Base-by-base conservation (phyloP, 2,329 filamentous ascomycete genomes). In the Talaromyces islandicus region DNA sequence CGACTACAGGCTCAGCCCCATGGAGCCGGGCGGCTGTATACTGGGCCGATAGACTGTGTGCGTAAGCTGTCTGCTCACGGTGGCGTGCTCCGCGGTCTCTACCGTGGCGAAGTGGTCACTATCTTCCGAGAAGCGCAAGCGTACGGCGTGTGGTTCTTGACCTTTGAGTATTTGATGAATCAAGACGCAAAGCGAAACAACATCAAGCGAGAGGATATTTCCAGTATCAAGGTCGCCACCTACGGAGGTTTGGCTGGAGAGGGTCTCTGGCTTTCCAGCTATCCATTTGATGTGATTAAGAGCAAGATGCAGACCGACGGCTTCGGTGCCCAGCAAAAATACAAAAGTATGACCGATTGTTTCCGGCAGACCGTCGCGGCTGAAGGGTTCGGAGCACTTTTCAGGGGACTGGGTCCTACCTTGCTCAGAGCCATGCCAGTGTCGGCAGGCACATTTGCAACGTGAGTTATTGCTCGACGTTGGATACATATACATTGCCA, bases 251-350 rank as follows among this genome's bases (percentile, higher is more conserved):
- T 99, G 46, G 94, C 94, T 0, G 94, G 94, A 67, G 94, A 99
- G 81, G 91, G 87, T 57, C 83, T 99, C 60, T 99, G 94, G 94
- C 80, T 99, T 59, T 83, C 84, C 38, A 96, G 91, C 71, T 99
- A 99, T 78, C 94, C 94, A 24, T 89, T 99, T 65, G 94, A 99
- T 77, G 93, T 99, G 29, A 78, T 99, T 77, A 99, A 99, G 89
- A 96, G 91, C 78, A 97, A 96, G 85, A 97, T 97, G 93, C 94
- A 99, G 84, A 96, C 89, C 61, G 94, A 99, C 77, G 92, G 90
- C 0, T 94, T 97, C 72, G 91, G 90, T 2, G 75, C 71, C 4
- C 78, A 83, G 64, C 86, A 88, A 80, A 83, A 83, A 72, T 99
- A 89, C 78, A 85, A 80, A 73, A 88, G 81, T 59, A 97, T 97